These are phyloP conservation scores for Suhomyces vadensis DNA, from an alignment of 805 yeast genomes.

Conservation along the genomic window DNA sequence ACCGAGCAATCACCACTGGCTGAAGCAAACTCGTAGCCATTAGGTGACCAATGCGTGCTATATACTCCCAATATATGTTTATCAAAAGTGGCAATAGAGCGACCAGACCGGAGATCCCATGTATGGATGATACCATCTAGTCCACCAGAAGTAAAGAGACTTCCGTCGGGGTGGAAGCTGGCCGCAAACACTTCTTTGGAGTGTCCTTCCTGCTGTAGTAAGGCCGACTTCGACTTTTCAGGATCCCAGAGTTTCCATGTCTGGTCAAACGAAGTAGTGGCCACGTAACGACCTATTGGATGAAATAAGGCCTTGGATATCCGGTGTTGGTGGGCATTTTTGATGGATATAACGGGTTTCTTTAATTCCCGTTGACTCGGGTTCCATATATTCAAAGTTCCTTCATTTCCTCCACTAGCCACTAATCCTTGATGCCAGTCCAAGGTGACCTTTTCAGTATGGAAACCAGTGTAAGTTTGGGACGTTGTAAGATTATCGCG, in stretches of 20 bases:
- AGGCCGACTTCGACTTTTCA: conserved; percentile 39
- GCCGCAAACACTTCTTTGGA: conserved; percentile 65
- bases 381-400: conserved; percentile 35
- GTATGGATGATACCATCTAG: conserved; percentile 68
- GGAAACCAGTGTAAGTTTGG: conserved; percentile 35
- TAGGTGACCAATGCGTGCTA: conserved; percentile 69
- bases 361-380: conserved; percentile 9
- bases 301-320: conserved; percentile 65
- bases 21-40: conserved; percentile 75
- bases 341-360: conserved; percentile 20
- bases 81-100: conserved; percentile 53
- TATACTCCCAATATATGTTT: conserved; percentile 77
- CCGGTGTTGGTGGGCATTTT: conserved; percentile 45
- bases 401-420: conserved; percentile 42
- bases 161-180: conserved; percentile 73
- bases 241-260: conserved; percentile 92
- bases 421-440: conserved; percentile 55
- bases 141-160: conserved; percentile 75
- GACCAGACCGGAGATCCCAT: conserved; percentile 89
- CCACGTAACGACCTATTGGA: conserved; percentile 57
- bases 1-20: conserved; percentile 83
- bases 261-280: conserved; percentile 75
- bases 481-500: conserved; percentile 34
- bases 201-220: conserved; percentile 85
- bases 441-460: conserved; percentile 65